Conservation (phyloP, 1,284 basidiomycete species). For the Cyathus olla region DNA sequence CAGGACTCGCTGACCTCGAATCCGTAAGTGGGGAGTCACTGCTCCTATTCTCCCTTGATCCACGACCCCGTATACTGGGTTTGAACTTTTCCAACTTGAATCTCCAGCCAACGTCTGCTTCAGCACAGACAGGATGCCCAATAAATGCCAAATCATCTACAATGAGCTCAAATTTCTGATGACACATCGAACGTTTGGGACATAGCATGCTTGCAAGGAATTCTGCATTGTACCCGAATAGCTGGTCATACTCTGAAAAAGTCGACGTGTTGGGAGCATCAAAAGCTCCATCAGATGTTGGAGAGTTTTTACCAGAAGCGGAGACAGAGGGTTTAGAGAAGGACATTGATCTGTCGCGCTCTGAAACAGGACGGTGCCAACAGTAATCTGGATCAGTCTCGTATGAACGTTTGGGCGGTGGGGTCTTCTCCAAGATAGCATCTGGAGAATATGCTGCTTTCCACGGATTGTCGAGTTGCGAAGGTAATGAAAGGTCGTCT, state of each 20-base stretch:
- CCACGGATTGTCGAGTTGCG: constrained; percentile 78
- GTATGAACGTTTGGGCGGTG: constrained; percentile 22
- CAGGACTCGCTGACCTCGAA: constrained; percentile 42
- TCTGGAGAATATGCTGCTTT: constrained; percentile 65
- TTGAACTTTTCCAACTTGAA: constrained; percentile 73
- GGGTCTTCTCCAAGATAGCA: constrained; percentile 27
- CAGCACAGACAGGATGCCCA: constrained; percentile 92
- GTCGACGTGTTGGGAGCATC: constrained; percentile 44
- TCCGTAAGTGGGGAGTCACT: constrained; percentile 40
- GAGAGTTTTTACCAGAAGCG: constrained; percentile 55
- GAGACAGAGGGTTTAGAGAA: constrained; percentile 53
- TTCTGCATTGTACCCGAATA: constrained; percentile 86
- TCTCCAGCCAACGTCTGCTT: constrained; percentile 79
- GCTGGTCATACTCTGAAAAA: constrained; percentile 68
- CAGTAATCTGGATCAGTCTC: constrained; percentile 58
- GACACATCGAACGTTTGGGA: constrained; percentile 85
- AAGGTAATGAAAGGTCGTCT: constrained; percentile 52
- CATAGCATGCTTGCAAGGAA: constrained; percentile 88
- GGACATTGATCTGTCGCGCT: constrained; percentile 53
- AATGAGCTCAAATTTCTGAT: constrained; percentile 94
- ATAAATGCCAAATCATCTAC: constrained; percentile 96
- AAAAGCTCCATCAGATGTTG: constrained; percentile 50
- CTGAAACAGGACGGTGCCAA: constrained; percentile 63
- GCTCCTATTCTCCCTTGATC: constrained; percentile 58
- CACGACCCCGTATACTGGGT: constrained; percentile 61